phyloP scores from a whole-genome alignment of 495 filamentous ascomycete genomes.

The Penicillium nucicola region DNA sequence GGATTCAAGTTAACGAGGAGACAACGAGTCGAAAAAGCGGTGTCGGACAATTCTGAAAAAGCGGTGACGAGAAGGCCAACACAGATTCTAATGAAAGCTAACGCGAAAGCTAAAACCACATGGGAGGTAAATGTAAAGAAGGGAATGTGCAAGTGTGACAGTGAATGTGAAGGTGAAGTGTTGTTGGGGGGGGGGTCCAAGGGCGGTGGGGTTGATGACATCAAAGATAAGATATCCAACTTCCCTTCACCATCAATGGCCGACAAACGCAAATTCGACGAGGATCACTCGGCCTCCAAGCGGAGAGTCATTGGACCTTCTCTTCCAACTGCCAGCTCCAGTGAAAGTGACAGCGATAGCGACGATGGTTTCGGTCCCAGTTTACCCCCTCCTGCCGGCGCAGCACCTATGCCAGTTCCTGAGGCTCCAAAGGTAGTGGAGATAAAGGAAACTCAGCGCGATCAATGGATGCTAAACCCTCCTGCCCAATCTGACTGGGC shows the following conservation, averaged over 20 bases:
- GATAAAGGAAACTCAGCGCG: constrained; percentile 50
- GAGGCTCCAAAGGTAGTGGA: not conserved
- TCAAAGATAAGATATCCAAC: constrained; percentile 3
- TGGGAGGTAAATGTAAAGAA: too few species aligned
- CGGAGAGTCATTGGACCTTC: constrained; percentile 35
- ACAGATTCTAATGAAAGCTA: too few species aligned
- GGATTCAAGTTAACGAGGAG: not conserved
- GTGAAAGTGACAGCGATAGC: constrained; percentile 38
- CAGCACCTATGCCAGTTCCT: constrained; percentile 3
- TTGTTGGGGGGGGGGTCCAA: not conserved
- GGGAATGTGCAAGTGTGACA: too few species aligned
- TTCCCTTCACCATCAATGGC: constrained; percentile 7
- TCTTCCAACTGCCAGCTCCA: constrained; percentile 17
- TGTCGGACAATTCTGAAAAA: not conserved
- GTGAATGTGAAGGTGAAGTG: too few species aligned
- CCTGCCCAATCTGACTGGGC: constrained; percentile 62
- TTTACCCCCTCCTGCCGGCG: constrained; percentile 55
- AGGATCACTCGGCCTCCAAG: constrained; percentile 8
- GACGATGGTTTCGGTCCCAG: constrained; percentile 81
- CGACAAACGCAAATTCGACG: constrained; percentile 18
- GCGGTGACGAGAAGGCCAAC: too few species aligned
- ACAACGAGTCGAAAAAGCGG: constrained; percentile 4
- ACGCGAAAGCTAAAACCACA: too few species aligned
- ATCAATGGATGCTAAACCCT: constrained; percentile 93
- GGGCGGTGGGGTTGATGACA: not conserved